Conservation (phyloP, 2,329 filamentous ascomycete genomes). For the Penicillium sp. region DNA sequence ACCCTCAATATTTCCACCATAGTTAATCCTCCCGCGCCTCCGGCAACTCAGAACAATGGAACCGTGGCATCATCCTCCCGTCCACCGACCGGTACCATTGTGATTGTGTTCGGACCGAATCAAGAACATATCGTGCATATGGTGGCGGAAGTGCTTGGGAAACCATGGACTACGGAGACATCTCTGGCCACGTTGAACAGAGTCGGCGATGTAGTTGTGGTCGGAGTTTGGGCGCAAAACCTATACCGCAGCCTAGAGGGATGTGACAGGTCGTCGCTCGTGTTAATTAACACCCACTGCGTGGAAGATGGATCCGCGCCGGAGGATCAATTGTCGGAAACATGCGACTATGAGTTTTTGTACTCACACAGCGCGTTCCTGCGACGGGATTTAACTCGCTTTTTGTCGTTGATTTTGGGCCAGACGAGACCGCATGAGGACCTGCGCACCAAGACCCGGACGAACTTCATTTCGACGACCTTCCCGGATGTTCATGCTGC, state of each 20-base stretch:
- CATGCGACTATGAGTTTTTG: conserved; percentile 83
- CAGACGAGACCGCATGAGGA: conserved; percentile 77
- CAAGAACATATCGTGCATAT: conserved; percentile 73
- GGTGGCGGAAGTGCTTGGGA: conserved; percentile 77
- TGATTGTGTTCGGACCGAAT: conserved; percentile 67
- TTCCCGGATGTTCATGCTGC: conserved; percentile 83
- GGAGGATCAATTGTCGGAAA: conserved; percentile 62
- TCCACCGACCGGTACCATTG: conserved; percentile 40
- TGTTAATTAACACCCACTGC: conserved; percentile 75
- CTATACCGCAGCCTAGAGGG: conserved; percentile 59
- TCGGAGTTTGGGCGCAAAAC: conserved; percentile 62
- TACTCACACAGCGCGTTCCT: conserved; percentile 73
- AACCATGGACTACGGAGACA: conserved; percentile 63
- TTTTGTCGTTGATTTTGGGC: conserved; percentile 75
- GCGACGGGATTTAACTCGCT: conserved; percentile 73
- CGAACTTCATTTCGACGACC: conserved; percentile 83
- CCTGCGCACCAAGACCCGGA: conserved; percentile 67
- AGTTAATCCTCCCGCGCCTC: background rate
- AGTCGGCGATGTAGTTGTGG: conserved; percentile 63
- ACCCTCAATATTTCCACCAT: conserved; percentile 12
- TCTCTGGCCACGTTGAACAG: conserved; percentile 55
- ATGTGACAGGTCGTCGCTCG: conserved; percentile 60
- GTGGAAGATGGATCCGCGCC: conserved; percentile 69
- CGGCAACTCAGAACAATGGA: conserved; percentile 3
- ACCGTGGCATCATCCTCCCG: background rate